Conservation (phyloP, 495 filamentous ascomycete genomes). For the Penicillium salamii region DNA sequence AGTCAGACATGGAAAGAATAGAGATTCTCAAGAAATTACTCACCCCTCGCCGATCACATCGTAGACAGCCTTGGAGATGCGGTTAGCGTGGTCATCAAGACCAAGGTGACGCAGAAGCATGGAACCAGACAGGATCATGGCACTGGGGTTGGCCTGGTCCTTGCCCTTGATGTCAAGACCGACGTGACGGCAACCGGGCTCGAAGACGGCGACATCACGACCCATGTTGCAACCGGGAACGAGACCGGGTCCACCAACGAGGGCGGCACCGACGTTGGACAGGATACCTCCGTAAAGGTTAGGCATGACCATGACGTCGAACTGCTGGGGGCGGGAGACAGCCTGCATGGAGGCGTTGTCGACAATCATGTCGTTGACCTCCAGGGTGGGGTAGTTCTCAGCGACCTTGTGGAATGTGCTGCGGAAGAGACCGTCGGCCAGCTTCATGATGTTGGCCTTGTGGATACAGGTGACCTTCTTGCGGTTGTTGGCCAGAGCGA, state of each 20-base stretch:
- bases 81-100: constrained; percentile 94
- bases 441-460: constrained; percentile 99
- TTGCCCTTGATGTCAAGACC: constrained; percentile 99
- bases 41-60: constrained; percentile 93
- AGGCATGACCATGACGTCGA: constrained; percentile 99
- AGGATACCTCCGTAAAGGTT: constrained; percentile 98
- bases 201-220: constrained; percentile 95
- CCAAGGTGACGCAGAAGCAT: constrained; percentile 97
- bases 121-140: constrained; percentile 87
- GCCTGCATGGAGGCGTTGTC: constrained; percentile 99
- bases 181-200: constrained; percentile 97
- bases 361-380: constrained; percentile 98
- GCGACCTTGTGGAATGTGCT: constrained; percentile 92
- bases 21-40: constrained; percentile 37
- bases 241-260: constrained; percentile 96
- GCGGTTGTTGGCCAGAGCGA: constrained; percentile 95
- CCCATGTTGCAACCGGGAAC: constrained; percentile 99
- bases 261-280: constrained; percentile 96
- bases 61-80: constrained; percentile 96
- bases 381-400: constrained; percentile 87
- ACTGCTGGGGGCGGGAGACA: constrained; percentile 92
- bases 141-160: constrained; percentile 97
- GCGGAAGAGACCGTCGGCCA: constrained; percentile 97
- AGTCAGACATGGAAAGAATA: constrained; percentile 21
- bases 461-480: constrained; percentile 99